A percentile compares a stretch with the other conserved stretches of the same genome.
phyloP scores from a whole-genome alignment of 164 flowering plant genomes.

The Aristolochia californica region DNA sequence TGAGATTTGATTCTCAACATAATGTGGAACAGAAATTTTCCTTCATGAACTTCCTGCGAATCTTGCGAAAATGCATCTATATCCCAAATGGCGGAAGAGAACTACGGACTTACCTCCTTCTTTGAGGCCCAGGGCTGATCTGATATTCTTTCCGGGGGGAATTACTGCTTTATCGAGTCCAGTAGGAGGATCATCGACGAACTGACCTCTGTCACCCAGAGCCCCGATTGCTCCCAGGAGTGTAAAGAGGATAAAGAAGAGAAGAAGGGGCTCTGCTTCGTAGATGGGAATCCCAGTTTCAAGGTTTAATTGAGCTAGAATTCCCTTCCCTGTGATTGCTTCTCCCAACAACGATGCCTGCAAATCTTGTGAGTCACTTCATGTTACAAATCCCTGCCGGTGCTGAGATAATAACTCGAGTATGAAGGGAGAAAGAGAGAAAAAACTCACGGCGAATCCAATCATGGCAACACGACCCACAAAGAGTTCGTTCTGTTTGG shows the following conservation, averaged over 20 bases:
- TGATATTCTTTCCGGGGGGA: conserved; percentile 67
- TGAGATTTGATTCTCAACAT: no score
- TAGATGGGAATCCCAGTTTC: conserved; percentile 95
- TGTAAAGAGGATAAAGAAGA: conserved; percentile 92
- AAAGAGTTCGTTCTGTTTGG: conserved; percentile 90
- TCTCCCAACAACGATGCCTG: conserved; percentile 97
- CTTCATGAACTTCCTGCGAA: background rate
- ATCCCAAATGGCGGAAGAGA: background rate
- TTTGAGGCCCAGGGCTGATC: conserved; percentile 61
- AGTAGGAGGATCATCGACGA: conserved; percentile 74
- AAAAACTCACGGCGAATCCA: conserved; percentile 80
- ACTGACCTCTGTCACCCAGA: conserved; percentile 80
- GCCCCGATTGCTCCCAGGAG: conserved; percentile 96
- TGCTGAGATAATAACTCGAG: background rate
- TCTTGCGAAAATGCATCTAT: background rate
- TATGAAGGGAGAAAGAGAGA: background rate
- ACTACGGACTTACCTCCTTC: conserved; percentile 57
- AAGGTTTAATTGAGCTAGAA: conserved; percentile 70
- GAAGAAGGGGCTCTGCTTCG: conserved; percentile 94
- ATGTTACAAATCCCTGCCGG: no score
- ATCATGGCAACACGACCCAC: conserved; percentile 99
- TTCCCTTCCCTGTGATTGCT: conserved; percentile 91
- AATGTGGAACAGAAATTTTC: no score
- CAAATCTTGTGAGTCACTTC: conserved; percentile 1
- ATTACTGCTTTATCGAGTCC: conserved; percentile 71